Evolutionary conservation across 148 eudicot genomes (phyloP), one percentile per base, ranked within the genome.

Genomic region (Heliosperma pusillum): DNA sequence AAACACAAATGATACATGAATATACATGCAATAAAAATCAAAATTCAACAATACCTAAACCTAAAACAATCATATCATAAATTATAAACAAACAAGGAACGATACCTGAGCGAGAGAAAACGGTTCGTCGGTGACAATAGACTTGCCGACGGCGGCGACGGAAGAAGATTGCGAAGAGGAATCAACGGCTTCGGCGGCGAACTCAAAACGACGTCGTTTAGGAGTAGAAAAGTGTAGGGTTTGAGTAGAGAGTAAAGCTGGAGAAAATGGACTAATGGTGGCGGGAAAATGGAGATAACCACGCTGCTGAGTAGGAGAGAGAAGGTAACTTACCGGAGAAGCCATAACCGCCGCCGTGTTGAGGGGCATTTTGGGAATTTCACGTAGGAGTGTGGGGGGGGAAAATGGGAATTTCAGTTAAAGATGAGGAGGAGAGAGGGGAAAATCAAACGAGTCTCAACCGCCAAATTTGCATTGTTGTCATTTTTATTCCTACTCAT

Each of bases 71-170:
- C 7, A 10, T 1, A 24, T 10, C 40, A 10, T 21, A 26, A 36
- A 45, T 40, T 5, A 13, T 5, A 42, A 40, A 33, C 0, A 12
- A 9, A 29, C 1, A 36, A 40, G 0, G 4, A 36, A 20, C n/a
- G 27, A 24, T 76, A 95, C 98, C 85, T 90, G 87, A 58, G 93
- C 83, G 19, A 95, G 82, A 20, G 96, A 79, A 72, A 90, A 88
- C 78, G 86, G 88, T 11, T 89, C 89, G 56, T 95, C 97, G 30
- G 88, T 55, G 27, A 69, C 69, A 11, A 76, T 76, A 2, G 74
- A 69, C 50, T 76, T 76, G 13, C 29, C 79, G 56, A 40, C 16
- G 56, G 40, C 10, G 10, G 73, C 25, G 1, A 68, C 13, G 63
- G 79, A 74, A 44, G 82, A 67, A 62, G 96, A 72, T 74, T 75